Evolutionary conservation across 1,284 basidiomycete genomes (phyloP).

Genomic region (Vanrija humicola): DNA sequence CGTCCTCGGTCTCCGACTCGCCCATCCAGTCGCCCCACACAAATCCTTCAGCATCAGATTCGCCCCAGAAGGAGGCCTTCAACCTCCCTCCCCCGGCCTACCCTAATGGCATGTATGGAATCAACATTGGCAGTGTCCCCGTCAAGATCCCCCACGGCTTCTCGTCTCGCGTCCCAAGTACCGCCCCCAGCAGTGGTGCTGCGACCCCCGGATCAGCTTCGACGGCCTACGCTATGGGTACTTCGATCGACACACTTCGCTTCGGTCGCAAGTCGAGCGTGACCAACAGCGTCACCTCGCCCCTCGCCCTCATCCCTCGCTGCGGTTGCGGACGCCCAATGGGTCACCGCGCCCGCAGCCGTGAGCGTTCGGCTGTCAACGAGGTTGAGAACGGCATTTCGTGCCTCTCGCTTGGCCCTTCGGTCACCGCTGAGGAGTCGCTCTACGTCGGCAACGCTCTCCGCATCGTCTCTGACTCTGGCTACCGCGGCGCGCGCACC

Average conservation of each 20-base stretch:
- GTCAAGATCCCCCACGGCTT: conserved; percentile 38
- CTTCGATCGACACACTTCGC: conserved; percentile 43
- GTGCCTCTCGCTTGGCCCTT: conserved; percentile 31
- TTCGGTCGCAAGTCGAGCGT: conserved; percentile 42
- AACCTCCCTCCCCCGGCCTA: conserved; percentile 44
- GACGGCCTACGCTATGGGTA: conserved; percentile 22
- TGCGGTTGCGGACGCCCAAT: conserved; percentile 42
- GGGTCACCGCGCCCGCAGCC: conserved; percentile 26
- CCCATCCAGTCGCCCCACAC: conserved; percentile 43
- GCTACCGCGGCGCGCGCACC: conserved; percentile 14
- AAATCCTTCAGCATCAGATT: conserved; percentile 32
- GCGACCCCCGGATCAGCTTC: conserved; percentile 8
- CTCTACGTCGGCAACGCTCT: conserved; percentile 3
- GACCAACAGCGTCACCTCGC: conserved; percentile 42
- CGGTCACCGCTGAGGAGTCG: conserved; percentile 12
- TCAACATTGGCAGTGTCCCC: conserved; percentile 31
- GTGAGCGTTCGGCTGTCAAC: conserved; percentile 3
- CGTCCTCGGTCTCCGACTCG: conserved; percentile 38
- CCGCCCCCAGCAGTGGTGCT: conserved; percentile 6
- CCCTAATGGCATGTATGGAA: conserved; percentile 17
- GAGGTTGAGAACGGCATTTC: conserved; percentile 31
- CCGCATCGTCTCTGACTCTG: conserved; percentile 27
- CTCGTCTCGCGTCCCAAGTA: conserved; percentile 9
- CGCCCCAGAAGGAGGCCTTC: conserved; percentile 41
- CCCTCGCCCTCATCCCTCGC: conserved; percentile 39